A percentile compares a stretch with the other conserved stretches of the same genome.
phyloP scores from a whole-genome alignment of 441 rosid genomes.

The Pelargonium cotyledonis region DNA sequence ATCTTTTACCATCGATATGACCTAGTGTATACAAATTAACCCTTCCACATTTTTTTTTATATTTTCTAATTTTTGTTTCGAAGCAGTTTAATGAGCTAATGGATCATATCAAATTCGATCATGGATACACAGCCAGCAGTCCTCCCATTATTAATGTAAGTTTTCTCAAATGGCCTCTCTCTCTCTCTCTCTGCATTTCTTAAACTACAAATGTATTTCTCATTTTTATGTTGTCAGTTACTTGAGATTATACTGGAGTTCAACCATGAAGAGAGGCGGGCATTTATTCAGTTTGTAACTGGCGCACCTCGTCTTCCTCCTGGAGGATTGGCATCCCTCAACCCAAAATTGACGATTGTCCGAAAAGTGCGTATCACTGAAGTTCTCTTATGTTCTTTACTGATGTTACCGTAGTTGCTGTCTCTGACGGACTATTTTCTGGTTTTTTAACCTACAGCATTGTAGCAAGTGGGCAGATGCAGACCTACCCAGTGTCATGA shows the following conservation, averaged over 20 bases:
- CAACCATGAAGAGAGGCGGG: slow-evolving; percentile 51
- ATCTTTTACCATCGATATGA: slow-evolving; percentile 16
- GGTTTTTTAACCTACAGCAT: slow-evolving; percentile 42
- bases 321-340: slow-evolving; percentile 87
- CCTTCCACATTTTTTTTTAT: slow-evolving; percentile 14
- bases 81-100: slow-evolving; percentile 66
- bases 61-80: slow-evolving; percentile 2
- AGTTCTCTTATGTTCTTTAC: neutral
- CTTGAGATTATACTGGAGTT: slow-evolving; percentile 76
- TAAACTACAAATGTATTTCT: neutral
- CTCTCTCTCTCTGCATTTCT: slow-evolving; percentile 6
- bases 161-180: slow-evolving; percentile 12
- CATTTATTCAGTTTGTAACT: slow-evolving; percentile 90
- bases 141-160: slow-evolving; percentile 67
- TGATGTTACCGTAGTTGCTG: neutral
- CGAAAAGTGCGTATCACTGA: slow-evolving; percentile 52
- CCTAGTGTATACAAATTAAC: neutral
- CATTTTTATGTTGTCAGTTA: slow-evolving; percentile 40
- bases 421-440: neutral
- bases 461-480: slow-evolving; percentile 59
- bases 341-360: slow-evolving; percentile 89
- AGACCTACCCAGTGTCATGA: slow-evolving; percentile 96
- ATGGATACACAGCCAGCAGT: slow-evolving; percentile 97
- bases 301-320: slow-evolving; percentile 97
- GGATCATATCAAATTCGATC: slow-evolving; percentile 97